A percentile compares a stretch with the other conserved stretches of the same genome.
These are phyloP conservation scores for Xylaria sp. DNA, from an alignment of 2,329 filamentous ascomycete genomes.

Conservation along the genomic window DNA sequence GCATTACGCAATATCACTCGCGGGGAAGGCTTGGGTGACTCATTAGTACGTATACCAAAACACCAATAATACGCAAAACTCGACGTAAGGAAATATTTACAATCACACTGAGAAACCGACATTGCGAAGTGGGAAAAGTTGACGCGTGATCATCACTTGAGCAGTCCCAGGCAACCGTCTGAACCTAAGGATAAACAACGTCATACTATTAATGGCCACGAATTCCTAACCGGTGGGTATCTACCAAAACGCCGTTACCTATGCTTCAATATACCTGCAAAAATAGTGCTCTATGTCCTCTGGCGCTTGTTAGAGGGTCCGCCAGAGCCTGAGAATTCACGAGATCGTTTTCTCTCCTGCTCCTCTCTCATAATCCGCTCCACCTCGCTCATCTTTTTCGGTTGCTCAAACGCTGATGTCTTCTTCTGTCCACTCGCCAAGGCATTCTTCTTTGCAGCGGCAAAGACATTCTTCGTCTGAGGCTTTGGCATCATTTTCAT, in stretches of 20 bases:
- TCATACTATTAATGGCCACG: conserved; percentile 25
- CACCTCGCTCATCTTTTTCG: conserved; percentile 87
- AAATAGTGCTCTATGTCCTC: conserved; percentile 49
- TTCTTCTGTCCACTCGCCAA: conserved; percentile 72
- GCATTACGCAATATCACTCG: conserved; percentile 11
- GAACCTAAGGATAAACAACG: background rate
- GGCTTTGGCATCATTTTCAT: conserved; percentile 74
- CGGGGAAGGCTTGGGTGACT: conserved; percentile 12
- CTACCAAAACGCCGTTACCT: conserved; percentile 43
- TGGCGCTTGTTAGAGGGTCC: conserved; percentile 64
- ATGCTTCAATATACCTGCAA: conserved; percentile 37
- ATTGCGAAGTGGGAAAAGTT: background rate
- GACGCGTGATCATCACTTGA: background rate
- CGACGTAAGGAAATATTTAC: background rate
- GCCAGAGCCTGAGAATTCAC: conserved; percentile 59
- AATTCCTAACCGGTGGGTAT: conserved; percentile 36
- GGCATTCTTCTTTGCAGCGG: conserved; percentile 74
- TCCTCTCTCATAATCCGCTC: conserved; percentile 91
- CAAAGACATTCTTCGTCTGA: conserved; percentile 82
- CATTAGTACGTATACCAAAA: background rate
- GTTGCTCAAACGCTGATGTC: conserved; percentile 64
- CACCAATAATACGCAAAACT: conserved; percentile 8
- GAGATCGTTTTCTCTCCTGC: conserved; percentile 74
- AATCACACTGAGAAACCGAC: background rate
- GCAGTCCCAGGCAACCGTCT: background rate